phyloP scores from a whole-genome alignment of 169 alveolate species.

The Plasmodium billcollinsi region DNA sequence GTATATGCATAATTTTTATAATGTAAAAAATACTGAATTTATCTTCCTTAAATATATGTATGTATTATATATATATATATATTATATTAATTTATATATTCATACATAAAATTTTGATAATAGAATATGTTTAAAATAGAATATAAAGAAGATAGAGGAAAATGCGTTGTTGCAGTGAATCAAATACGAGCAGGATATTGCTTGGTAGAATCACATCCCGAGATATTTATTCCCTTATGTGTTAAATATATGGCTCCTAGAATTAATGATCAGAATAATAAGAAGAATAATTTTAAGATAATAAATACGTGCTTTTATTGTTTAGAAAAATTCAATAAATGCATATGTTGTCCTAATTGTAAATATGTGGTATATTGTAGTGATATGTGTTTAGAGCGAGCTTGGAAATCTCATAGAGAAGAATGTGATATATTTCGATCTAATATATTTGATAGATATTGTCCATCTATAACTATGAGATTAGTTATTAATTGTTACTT shows the following conservation, averaged over 20 bases:
- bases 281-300: conserved; percentile 32
- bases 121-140: conserved; percentile 42
- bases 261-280: conserved; percentile 33
- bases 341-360: conserved; percentile 61
- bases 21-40: too few species aligned
- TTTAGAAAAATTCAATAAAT: conserved; percentile 53
- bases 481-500: conserved; percentile 55
- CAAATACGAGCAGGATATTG: conserved; percentile 69
- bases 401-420: conserved; percentile 70
- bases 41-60: not conserved
- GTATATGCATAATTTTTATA: too few species aligned
- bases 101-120: not conserved
- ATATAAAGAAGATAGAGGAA: conserved; percentile 55
- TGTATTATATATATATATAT: not conserved
- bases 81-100: too few species aligned
- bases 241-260: conserved; percentile 67
- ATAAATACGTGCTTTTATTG: conserved; percentile 63
- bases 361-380: conserved; percentile 69
- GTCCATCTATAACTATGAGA: conserved; percentile 66
- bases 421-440: conserved; percentile 67
- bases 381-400: conserved; percentile 50
- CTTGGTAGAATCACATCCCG: conserved; percentile 62
- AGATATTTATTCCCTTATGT: conserved; percentile 44
- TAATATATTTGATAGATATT: conserved; percentile 53
- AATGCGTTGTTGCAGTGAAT: conserved; percentile 44